Conservation (phyloP, 164 flowering plant genomes). For the Magnolia changhungtana region DNA sequence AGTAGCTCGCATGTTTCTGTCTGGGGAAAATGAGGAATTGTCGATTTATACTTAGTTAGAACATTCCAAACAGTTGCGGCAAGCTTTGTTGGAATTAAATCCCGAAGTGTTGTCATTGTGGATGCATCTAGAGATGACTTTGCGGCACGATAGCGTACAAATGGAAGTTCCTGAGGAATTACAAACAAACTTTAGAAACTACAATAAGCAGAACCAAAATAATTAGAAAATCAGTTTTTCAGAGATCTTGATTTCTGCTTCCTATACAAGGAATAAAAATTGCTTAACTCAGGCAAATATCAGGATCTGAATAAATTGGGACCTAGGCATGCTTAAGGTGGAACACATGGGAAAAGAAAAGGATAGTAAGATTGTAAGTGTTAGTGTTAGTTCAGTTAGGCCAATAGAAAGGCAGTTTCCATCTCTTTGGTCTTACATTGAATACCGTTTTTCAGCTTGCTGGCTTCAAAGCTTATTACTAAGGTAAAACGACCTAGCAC, state of each 20-base stretch:
- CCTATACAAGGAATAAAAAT: too few relatives aligned
- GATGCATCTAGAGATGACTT: conserved; percentile 60
- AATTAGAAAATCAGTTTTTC: neutral
- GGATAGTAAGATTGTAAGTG: too few relatives aligned
- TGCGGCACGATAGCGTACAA: conserved; percentile 83
- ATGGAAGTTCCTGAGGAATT: conserved; percentile 74
- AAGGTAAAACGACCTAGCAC: too few relatives aligned
- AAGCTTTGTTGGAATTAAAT: conserved; percentile 81
- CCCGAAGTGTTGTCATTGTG: conserved; percentile 72
- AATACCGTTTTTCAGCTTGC: too few relatives aligned
- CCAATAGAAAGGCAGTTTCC: too few relatives aligned
- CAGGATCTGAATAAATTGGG: too few relatives aligned
- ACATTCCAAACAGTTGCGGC: conserved; percentile 88
- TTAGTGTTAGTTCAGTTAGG: too few relatives aligned
- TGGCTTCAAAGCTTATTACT: too few relatives aligned
- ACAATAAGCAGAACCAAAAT: neutral
- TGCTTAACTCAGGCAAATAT: too few relatives aligned
- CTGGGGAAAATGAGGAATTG: conserved; percentile 74
- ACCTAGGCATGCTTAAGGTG: too few relatives aligned
- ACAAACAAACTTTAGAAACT: neutral
- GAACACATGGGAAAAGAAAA: too few relatives aligned
- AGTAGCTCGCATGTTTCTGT: conserved; percentile 94
- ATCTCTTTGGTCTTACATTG: too few relatives aligned
- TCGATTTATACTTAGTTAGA: conserved; percentile 62
- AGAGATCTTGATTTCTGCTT: neutral